phyloP scores from a whole-genome alignment of 768 basidiomycete species.

The Hygrocybe coccinea region DNA sequence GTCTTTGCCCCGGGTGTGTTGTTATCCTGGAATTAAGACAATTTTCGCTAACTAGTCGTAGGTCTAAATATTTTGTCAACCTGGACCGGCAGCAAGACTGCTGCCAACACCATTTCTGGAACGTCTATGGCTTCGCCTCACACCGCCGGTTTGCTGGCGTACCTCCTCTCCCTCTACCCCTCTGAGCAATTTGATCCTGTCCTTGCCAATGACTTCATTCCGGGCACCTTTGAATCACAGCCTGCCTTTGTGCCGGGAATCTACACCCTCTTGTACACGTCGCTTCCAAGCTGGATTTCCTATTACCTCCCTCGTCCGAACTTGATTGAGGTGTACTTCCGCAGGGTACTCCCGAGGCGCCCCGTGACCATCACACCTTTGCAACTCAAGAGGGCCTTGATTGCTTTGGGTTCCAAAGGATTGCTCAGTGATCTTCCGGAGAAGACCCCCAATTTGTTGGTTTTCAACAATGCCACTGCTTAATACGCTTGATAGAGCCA shows the following conservation, averaged over 20 bases:
- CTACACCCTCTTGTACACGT: slow-evolving; percentile 51
- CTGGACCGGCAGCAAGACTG: slow-evolving; percentile 58
- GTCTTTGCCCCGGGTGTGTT: slow-evolving; percentile 77
- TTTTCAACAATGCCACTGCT: slow-evolving; percentile 74
- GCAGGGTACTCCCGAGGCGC: slow-evolving; percentile 38
- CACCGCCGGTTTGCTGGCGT: slow-evolving; percentile 83
- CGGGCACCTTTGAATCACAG: not conserved
- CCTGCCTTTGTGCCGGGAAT: slow-evolving; percentile 29
- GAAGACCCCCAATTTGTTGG: slow-evolving; percentile 63
- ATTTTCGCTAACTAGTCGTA: slow-evolving; percentile 11
- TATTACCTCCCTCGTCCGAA: slow-evolving; percentile 49
- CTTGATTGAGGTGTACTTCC: slow-evolving; percentile 39
- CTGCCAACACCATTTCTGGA: slow-evolving; percentile 77
- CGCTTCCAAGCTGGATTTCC: slow-evolving; percentile 55
- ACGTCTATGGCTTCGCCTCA: slow-evolving; percentile 97
- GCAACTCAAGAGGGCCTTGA: slow-evolving; percentile 72
- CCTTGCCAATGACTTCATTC: slow-evolving; percentile 47
- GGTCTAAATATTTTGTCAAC: slow-evolving; percentile 88
- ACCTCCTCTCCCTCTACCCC: slow-evolving; percentile 86
- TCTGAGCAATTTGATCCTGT: slow-evolving; percentile 55
- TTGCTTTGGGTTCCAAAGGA: slow-evolving; percentile 52
- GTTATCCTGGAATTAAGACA: not conserved
- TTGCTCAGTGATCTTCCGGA: slow-evolving; percentile 46
- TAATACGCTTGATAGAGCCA: not conserved
- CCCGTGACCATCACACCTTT: slow-evolving; percentile 51